phyloP scores from a whole-genome alignment of 805 yeast genomes.

The Cyberlindnera misumaiensis region DNA sequence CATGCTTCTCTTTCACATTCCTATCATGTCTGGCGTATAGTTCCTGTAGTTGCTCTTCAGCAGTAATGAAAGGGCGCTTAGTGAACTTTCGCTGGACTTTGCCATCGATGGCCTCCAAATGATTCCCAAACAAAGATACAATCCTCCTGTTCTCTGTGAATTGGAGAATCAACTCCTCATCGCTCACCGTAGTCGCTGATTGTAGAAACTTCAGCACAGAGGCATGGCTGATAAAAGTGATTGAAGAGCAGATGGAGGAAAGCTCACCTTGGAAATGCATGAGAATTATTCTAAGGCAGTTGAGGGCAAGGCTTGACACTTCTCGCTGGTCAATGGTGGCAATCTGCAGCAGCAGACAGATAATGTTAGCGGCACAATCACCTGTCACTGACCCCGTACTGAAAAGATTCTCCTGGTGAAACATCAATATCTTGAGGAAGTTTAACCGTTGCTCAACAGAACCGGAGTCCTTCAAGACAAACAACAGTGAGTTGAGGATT shows the following conservation, averaged over 20 bases:
- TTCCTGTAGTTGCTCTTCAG: constrained; percentile 10
- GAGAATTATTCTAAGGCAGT: constrained; percentile 27
- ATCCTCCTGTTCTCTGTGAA: constrained; percentile 14
- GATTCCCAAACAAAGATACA: constrained; percentile 12
- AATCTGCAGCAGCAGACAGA: constrained; percentile 22
- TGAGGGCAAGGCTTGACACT: constrained; percentile 20
- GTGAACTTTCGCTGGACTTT: constrained; percentile 20
- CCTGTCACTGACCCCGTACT: constrained; percentile 26
- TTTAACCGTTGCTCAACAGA: constrained; percentile 23
- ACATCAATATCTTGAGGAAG: constrained; percentile 24
- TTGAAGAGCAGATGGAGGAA: constrained; percentile 20
- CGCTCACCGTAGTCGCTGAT: constrained; percentile 19
- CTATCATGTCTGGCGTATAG: constrained; percentile 14
- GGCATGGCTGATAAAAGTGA: constrained; percentile 20
- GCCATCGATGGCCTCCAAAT: constrained; percentile 18
- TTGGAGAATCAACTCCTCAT: constrained; percentile 22
- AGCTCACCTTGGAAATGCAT: constrained; percentile 27
- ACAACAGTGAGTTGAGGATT: constrained; percentile 13
- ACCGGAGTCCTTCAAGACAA: constrained; percentile 15
- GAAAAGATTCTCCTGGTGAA: constrained; percentile 27
- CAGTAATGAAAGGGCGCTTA: constrained; percentile 10
- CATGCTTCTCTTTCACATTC: constrained; percentile 19
- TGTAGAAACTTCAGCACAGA: constrained; percentile 20
- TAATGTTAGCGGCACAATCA: constrained; percentile 28
- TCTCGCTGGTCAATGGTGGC: constrained; percentile 10